Base-by-base conservation (phyloP, 345 rosid genomes). In the Ailanthus altissimus region DNA sequence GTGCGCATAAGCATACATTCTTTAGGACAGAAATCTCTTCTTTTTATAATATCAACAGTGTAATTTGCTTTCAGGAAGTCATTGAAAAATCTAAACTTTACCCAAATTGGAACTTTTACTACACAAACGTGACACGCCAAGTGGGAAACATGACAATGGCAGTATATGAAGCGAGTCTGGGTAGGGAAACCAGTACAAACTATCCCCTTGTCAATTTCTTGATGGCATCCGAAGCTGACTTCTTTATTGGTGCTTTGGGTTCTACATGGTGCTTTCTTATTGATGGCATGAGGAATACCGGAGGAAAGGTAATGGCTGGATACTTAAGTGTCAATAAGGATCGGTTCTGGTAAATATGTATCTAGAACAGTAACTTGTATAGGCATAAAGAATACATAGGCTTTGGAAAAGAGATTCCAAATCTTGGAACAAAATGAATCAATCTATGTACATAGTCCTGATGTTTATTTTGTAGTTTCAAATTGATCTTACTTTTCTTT, bases 221-320 rank as follows among this genome's bases (percentile, higher is more conserved):
- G 72, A 96, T 96, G 97, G 98, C 97, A 5, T 76, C 92, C 0
- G 98, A 96, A 2, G 89, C 99, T 0, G 95, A 96, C 82, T 93
- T 90, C 74, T 96, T 96, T 72, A 80, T 93, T 0, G 99, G 99
- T 20, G 99, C 99, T 46, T 78, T 96, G 77, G 98, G 98, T 32
- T 96, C 99, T 1, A 96, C 99, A 11, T 96, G 99, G 99, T 93
- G 97, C 79, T 96, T 82, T 78, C 94, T 96, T 57, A 93, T 96
- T 6, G 99, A 93, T 32, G 97, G 98, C 32, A 96, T 96, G 98
- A 89, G 99, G 82, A 93, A 91, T 32, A 96, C 99, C 0, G 98
- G 97, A 42, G 99, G 99, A 56, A 96, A 96, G 78, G 97, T 92
- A 57, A 88, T 93, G 97, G 88, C 95, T 0, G 99, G 98, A 74